phyloP scores from a whole-genome alignment of 768 basidiomycete species.

The Dioszegia aurantiaca region DNA sequence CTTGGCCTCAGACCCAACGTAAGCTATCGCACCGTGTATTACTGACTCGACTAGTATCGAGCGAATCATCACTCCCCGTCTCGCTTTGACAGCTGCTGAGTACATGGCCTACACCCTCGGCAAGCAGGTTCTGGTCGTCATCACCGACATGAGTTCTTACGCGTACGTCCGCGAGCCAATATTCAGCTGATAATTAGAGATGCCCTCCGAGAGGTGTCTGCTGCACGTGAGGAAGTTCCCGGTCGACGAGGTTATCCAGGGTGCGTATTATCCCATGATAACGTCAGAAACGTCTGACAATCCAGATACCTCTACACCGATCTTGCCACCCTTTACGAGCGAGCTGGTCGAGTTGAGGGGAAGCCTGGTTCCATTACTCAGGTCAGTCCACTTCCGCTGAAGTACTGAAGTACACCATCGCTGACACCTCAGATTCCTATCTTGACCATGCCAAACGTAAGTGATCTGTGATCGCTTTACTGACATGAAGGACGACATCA shows the following conservation, averaged over 20 bases:
- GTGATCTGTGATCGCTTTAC: neutral
- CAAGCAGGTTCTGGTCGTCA: slow-evolving; percentile 98
- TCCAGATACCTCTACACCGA: slow-evolving; percentile 72
- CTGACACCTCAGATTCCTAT: slow-evolving; percentile 68
- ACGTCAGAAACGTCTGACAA: neutral
- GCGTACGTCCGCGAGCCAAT: neutral
- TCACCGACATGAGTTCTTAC: slow-evolving; percentile 78
- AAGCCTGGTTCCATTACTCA: slow-evolving; percentile 99
- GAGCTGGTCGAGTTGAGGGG: slow-evolving; percentile 95
- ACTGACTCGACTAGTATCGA: slow-evolving; percentile 63
- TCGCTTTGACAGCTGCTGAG: slow-evolving; percentile 96
- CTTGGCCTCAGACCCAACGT: slow-evolving; percentile 95
- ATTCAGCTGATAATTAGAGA: slow-evolving; percentile 23
- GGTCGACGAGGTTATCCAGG: slow-evolving; percentile 92
- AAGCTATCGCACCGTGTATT: slow-evolving; percentile 22
- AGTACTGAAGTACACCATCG: neutral
- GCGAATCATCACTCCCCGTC: slow-evolving; percentile 97
- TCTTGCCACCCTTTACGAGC: slow-evolving; percentile 98
- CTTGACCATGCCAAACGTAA: slow-evolving; percentile 94
- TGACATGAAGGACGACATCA: slow-evolving; percentile 69
- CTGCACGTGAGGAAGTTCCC: slow-evolving; percentile 97
- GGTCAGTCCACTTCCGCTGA: slow-evolving; percentile 19
- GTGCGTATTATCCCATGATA: neutral
- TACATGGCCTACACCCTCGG: slow-evolving; percentile 99
- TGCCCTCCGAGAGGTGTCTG: slow-evolving; percentile 70